These are phyloP conservation scores for Actinomortierella ambigua DNA, from an alignment of 371 early-diverging fungal genomes.

Conservation along the genomic window DNA sequence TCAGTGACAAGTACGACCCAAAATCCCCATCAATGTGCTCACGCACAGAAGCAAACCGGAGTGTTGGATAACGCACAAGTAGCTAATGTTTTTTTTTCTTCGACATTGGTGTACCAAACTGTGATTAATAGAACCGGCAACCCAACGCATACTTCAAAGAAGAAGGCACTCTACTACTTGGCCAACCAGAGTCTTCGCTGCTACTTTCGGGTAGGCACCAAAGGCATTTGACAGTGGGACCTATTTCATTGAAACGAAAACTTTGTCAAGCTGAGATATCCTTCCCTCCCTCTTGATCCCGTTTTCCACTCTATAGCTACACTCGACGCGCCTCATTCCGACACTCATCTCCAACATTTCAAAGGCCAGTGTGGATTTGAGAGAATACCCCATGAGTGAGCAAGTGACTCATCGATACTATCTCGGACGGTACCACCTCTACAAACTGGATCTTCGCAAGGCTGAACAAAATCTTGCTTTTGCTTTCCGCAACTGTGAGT, in stretches of 20 bases:
- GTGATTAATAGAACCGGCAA: slow-evolving; percentile 7
- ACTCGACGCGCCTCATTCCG: slow-evolving; percentile 55
- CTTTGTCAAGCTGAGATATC: background rate
- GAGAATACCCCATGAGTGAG: slow-evolving; percentile 54
- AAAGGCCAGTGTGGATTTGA: slow-evolving; percentile 49
- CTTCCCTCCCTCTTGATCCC: background rate
- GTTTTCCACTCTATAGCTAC: slow-evolving; percentile 12
- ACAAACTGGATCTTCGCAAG: slow-evolving; percentile 42
- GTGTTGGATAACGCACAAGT: too few relatives aligned
- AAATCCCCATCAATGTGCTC: too few relatives aligned
- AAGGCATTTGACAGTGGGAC: background rate
- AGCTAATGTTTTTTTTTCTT: background rate
- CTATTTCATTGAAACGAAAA: too few relatives aligned
- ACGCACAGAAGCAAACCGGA: too few relatives aligned
- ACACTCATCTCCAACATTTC: slow-evolving; percentile 59
- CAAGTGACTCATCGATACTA: slow-evolving; percentile 65
- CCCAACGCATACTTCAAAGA: slow-evolving; percentile 52
- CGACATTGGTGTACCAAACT: background rate
- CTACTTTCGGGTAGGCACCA: slow-evolving; percentile 52
- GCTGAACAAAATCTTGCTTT: slow-evolving; percentile 53
- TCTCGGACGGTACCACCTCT: slow-evolving; percentile 57
- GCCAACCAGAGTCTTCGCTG: slow-evolving; percentile 61
- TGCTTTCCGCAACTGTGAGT: slow-evolving; percentile 53
- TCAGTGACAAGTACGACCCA: slow-evolving; percentile 32
- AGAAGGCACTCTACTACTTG: slow-evolving; percentile 53